Evolutionary conservation across 1,284 basidiomycete genomes (phyloP).

Genomic region (Sporisorium iseilematis-ciliati): DNA sequence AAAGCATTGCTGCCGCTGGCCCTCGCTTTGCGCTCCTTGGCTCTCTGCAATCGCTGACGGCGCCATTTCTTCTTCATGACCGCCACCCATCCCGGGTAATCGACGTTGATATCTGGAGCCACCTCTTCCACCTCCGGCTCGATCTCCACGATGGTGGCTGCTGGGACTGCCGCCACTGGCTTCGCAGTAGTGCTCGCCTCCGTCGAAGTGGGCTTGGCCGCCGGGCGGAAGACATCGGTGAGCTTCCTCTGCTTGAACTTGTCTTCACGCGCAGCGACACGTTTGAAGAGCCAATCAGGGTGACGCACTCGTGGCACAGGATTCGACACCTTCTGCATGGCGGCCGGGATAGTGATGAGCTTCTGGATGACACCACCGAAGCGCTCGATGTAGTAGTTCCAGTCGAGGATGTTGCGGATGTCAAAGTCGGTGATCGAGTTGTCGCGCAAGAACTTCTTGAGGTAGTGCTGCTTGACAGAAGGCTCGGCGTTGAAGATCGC

Average conservation of each 20-base stretch:
- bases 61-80: slow-evolving; percentile 86
- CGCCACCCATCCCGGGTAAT: slow-evolving; percentile 85
- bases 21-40: slow-evolving; percentile 71
- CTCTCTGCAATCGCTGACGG: slow-evolving; percentile 71
- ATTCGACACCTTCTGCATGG: slow-evolving; percentile 96
- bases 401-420: slow-evolving; percentile 93
- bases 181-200: slow-evolving; percentile 20
- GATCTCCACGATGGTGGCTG: slow-evolving; percentile 28
- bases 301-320: slow-evolving; percentile 95
- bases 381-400: slow-evolving; percentile 98
- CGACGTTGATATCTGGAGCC: slow-evolving; percentile 67
- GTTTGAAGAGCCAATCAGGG: slow-evolving; percentile 95
- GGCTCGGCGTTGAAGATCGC: slow-evolving; percentile 98
- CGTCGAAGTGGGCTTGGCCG: slow-evolving; percentile 42
- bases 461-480: slow-evolving; percentile 86
- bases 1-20: slow-evolving; percentile 21
- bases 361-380: slow-evolving; percentile 98
- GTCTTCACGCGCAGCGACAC: slow-evolving; percentile 89
- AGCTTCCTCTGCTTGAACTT: slow-evolving; percentile 98
- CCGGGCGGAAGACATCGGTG: slow-evolving; percentile 87
- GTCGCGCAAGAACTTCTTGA: slow-evolving; percentile 97
- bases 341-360: slow-evolving; percentile 98
- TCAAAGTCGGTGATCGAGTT: slow-evolving; percentile 89
- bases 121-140: slow-evolving; percentile 40
- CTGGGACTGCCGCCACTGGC: slow-evolving; percentile 13